phyloP scores from a whole-genome alignment of 1,284 basidiomycete species.

The Hemileia vastatrix region DNA sequence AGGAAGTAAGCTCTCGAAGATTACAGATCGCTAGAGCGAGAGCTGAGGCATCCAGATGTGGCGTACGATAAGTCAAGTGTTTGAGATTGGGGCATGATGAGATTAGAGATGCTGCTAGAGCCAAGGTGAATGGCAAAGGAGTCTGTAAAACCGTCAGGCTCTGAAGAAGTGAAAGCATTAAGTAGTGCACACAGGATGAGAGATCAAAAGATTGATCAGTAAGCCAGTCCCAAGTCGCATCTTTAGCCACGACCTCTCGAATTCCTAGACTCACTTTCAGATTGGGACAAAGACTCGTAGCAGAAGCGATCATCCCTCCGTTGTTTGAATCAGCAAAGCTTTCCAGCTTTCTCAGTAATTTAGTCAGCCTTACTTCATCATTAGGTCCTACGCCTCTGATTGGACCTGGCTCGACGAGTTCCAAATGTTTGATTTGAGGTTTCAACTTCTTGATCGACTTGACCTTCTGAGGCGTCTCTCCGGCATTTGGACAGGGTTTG shows the following conservation, averaged over 20 bases:
- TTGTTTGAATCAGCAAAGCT: background rate
- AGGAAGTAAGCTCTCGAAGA: background rate
- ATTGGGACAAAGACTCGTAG: background rate
- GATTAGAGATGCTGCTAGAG: background rate
- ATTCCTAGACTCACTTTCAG: background rate
- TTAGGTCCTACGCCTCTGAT: background rate
- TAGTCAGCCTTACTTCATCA: background rate
- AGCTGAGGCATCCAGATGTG: background rate
- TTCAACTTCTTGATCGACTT: background rate
- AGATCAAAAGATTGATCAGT: no score
- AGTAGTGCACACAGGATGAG: no score
- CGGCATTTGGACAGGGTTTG: background rate
- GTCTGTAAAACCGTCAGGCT: no score
- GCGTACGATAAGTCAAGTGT: background rate
- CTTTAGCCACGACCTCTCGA: no score
- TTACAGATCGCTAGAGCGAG: background rate
- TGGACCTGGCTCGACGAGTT: background rate
- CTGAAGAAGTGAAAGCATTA: no score
- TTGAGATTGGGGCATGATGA: background rate
- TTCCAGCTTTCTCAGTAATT: background rate
- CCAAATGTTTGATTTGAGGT: background rate
- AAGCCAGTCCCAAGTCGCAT: no score
- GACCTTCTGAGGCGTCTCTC: background rate
- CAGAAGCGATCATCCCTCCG: background rate
- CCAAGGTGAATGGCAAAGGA: background rate